phyloP scores from a whole-genome alignment of 305 asterid species.

The Fraxinus angustifolia region DNA sequence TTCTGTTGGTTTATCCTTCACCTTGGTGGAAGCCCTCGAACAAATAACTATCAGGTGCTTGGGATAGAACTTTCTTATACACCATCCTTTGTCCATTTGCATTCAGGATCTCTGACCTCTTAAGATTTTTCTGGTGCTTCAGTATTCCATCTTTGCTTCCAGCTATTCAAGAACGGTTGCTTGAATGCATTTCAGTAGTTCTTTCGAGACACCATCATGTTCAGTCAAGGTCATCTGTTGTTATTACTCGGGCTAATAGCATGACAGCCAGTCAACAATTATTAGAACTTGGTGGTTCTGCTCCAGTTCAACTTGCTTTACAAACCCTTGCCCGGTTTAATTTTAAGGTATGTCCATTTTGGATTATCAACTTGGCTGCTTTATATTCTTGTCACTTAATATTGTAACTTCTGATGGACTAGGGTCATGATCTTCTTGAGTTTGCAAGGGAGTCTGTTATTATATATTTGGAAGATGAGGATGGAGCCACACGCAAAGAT shows the following conservation, averaged over 20 bases:
- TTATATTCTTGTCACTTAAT: not conserved
- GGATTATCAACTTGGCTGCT: constrained; percentile 10
- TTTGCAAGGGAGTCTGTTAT: constrained; percentile 90
- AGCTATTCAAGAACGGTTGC: constrained; percentile 76
- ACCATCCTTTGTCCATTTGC: constrained; percentile 12
- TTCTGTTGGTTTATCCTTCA: constrained; percentile 76
- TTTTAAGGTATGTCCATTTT: constrained; percentile 58
- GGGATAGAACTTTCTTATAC: constrained; percentile 22
- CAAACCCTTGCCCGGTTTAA: constrained; percentile 85
- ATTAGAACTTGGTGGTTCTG: constrained; percentile 76
- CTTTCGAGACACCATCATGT: constrained; percentile 73
- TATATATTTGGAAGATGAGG: constrained; percentile 86
- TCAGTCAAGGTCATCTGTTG: constrained; percentile 60
- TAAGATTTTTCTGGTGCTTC: constrained; percentile 27
- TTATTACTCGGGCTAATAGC: constrained; percentile 57
- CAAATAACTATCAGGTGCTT: constrained; percentile 69
- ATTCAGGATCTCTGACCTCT: constrained; percentile 26
- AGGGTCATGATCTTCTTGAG: constrained; percentile 98
- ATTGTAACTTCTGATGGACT: constrained; percentile 25
- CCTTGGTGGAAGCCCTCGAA: constrained; percentile 83
- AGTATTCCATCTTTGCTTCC: constrained; percentile 95
- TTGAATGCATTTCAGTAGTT: constrained; percentile 81
- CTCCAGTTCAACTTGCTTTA: constrained; percentile 86
- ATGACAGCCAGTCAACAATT: constrained; percentile 58
- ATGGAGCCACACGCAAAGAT: constrained; percentile 89